Evolutionary conservation across 441 rosid species (phyloP).

Genomic region (Jatropha multifida): DNA sequence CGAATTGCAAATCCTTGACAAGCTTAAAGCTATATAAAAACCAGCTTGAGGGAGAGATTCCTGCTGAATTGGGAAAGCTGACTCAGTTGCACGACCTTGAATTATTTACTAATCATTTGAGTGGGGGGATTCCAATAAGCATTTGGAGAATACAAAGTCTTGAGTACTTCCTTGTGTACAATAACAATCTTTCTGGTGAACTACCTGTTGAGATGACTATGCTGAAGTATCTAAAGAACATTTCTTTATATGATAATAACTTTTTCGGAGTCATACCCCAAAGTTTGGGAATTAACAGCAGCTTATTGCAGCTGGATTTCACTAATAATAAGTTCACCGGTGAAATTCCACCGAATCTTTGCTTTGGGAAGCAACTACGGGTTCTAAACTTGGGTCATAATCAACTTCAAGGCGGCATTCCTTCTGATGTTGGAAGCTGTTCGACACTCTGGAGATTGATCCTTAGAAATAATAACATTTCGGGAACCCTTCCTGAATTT

Average conservation of each 20-base stretch:
- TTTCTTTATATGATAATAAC: slow-evolving; percentile 48
- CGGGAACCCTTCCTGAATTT: slow-evolving; percentile 58
- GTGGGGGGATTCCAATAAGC: slow-evolving; percentile 61
- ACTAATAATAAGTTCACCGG: slow-evolving; percentile 58
- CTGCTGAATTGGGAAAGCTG: slow-evolving; percentile 50
- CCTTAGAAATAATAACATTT: slow-evolving; percentile 49
- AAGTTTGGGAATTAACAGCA: slow-evolving; percentile 62
- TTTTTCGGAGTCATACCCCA: slow-evolving; percentile 62
- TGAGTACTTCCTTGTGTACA: slow-evolving; percentile 40
- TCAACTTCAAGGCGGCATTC: slow-evolving; percentile 64
- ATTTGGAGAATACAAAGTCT: slow-evolving; percentile 72
- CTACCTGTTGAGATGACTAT: slow-evolving; percentile 60
- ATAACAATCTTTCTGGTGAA: slow-evolving; percentile 64
- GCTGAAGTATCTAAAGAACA: slow-evolving; percentile 50
- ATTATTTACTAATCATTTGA: slow-evolving; percentile 54
- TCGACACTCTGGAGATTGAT: slow-evolving; percentile 57
- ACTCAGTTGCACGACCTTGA: slow-evolving; percentile 43
- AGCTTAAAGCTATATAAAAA: slow-evolving; percentile 41
- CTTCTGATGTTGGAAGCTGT: slow-evolving; percentile 54
- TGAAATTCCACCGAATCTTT: slow-evolving; percentile 59
- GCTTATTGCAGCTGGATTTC: slow-evolving; percentile 62
- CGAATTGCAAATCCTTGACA: slow-evolving; percentile 60
- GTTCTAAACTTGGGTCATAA: slow-evolving; percentile 54
- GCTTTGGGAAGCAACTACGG: slow-evolving; percentile 50
- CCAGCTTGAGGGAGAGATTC: slow-evolving; percentile 70